Base-by-base conservation (phyloP, 208 protist species). In the Porcisia hertigi region DNA sequence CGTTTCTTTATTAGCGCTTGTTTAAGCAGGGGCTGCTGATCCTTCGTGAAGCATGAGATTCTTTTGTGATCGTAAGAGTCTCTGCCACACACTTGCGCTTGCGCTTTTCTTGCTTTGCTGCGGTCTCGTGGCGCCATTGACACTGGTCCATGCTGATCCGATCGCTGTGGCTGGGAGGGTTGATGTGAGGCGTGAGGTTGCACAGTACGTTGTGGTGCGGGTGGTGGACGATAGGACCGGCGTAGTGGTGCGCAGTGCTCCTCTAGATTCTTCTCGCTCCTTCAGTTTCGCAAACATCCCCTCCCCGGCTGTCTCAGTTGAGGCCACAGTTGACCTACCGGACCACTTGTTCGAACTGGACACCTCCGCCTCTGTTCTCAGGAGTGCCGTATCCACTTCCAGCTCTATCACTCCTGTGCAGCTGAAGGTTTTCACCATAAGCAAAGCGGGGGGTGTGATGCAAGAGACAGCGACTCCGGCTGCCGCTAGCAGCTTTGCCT, bases 211-310 rank as follows among this genome's bases (percentile, higher is more conserved):
- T 2, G 79, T 90, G 53, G 80, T 95, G 58, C 87, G 85, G 43
- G 88, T 86, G 0, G 77, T 95, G 70, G 87, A 95, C 54, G 80
- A 83, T 53, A 69, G 58, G 53, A 90, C 73, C 34, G 87, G 87
- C 25, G 73, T 77, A 25, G 84, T 92, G n/a, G 75, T 90, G n/a
- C 88, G 91, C 71, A 88, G 80, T 34, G 75, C 73, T 16, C 81
- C 76, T 23, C 80, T 93, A 20, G 88, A 92, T 59, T 70, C 73
- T n/a, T 93, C 86, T 47, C 83, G 74, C 79, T 91, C 82, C 23
- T 92, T 95, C 83, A 84, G 84, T 66, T 92, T 95, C 65, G 65
- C 82, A 54, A 86, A 81, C 34, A 81, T 95, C 16, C 80, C 84
- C 11, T 64, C 59, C n/a, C 70, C 82, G 2, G 82, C 76, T 25